Base-by-base conservation (phyloP, 2,329 filamentous ascomycete genomes). In the Curvularia spicifera region DNA sequence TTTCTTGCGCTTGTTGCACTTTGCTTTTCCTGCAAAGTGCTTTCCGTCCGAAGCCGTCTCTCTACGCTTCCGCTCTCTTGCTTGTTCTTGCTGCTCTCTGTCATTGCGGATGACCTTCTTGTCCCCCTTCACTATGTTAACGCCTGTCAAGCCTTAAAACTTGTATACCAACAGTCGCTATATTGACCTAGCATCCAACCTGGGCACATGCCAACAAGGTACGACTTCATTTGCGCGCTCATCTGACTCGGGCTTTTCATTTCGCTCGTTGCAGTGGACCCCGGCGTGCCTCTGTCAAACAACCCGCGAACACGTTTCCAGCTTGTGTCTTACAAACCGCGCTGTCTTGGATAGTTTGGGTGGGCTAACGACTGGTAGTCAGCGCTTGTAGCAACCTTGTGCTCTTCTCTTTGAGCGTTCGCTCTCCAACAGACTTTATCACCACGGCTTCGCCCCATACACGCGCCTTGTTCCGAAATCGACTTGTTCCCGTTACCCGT, bases 301-400 rank as follows among this genome's bases (percentile, higher is more conserved):
- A 68, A 51, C 63, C 63, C 59, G 62, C 61, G 69, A 71, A 76
- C 74, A 76, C 75, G 72, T 76, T 71, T 69, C 67, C 67, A 66
- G 69, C 70, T 72, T 76, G 73, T 72, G 72, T 74, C 66, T 69
- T 69, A 63, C 75, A 76, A 77, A 75, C 73, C 57, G 64, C 65
- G 45, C 58, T 65, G 67, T 73, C 71, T 76, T 75, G 68, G 68
- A 72, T 66, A 65, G 69, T 75, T 72, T 75, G 68, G 68, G 67
- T 66, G 47, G 58, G 71, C 75, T 78, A 66, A 78, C 72, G 57
- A 66, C 67, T 75, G 65, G 56, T 67, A 77, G 74, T 70, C 65
- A 59, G 65, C 64, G 65, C 71, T 72, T 71, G 68, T 63, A 68
- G 64, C 66, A 71, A 70, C 65, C 57, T 57, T 50, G 60, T 70